phyloP scores from a whole-genome alignment of 2,329 filamentous ascomycete genomes.

The Microthyrium microscopicum region DNA sequence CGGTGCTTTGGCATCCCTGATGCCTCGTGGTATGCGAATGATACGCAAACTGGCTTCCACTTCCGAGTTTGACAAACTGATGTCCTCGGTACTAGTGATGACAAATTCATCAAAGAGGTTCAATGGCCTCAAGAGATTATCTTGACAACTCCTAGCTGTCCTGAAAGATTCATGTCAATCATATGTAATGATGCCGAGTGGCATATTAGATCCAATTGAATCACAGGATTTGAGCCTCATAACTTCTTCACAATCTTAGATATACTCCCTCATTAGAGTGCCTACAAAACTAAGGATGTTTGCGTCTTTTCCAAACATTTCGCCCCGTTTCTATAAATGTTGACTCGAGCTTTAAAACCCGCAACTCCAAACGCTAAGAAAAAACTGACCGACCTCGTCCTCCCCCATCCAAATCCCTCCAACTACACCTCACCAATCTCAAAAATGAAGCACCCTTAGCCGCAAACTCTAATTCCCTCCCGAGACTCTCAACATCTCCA shows the following conservation, averaged over 20 bases:
- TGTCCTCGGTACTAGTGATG: too few species aligned
- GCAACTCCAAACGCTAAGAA: background rate
- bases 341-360: background rate
- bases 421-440: background rate
- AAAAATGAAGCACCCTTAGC: background rate
- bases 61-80: too few species aligned
- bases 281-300: too few species aligned
- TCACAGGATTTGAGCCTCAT: background rate
- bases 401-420: background rate
- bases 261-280: too few species aligned
- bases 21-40: too few species aligned
- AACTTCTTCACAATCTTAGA: background rate
- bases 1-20: too few species aligned
- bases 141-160: too few species aligned
- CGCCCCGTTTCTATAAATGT: background rate
- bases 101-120: too few species aligned
- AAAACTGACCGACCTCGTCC: background rate
- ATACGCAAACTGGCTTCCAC: too few species aligned
- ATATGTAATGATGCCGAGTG: too few species aligned
- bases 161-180: too few species aligned
- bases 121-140: too few species aligned
- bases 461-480: background rate
- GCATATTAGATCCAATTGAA: slow-evolving; percentile 1
- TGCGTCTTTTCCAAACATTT: background rate
- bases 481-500: background rate